Evolutionary conservation across 2,329 filamentous ascomycete species (phyloP).

Genomic region (Tympanopsis confertula): DNA sequence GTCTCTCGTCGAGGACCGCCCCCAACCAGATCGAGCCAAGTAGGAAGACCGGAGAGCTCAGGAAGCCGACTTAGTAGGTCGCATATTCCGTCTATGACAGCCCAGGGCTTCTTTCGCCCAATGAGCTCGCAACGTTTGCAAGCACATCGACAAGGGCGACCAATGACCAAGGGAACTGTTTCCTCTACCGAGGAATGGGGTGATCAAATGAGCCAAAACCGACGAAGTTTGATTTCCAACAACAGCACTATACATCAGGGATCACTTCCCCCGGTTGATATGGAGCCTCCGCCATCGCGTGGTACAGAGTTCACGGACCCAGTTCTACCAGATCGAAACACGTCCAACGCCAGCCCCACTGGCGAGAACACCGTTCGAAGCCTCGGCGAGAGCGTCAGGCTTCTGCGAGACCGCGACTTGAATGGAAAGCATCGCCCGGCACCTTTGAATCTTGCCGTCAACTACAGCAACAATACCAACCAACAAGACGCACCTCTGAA

Average conservation of each 20-base stretch:
- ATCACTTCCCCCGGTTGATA: slow-evolving; percentile 31
- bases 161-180: slow-evolving; percentile 33
- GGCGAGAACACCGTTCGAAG: slow-evolving; percentile 47
- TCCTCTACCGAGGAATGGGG: slow-evolving; percentile 25
- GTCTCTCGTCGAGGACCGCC: slow-evolving; percentile 13
- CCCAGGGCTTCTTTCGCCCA: slow-evolving; percentile 84
- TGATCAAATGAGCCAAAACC: slow-evolving; percentile 41
- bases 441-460: not conserved
- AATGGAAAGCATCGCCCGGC: slow-evolving; percentile 4
- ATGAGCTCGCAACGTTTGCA: slow-evolving; percentile 95
- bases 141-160: slow-evolving; percentile 62
- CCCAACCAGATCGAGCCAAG: slow-evolving; percentile 24
- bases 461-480: slow-evolving; percentile 3
- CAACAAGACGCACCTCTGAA: no score
- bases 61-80: slow-evolving; percentile 12
- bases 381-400: slow-evolving; percentile 66
- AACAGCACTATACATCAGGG: slow-evolving; percentile 17
- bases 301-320: slow-evolving; percentile 73
- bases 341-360: slow-evolving; percentile 62
- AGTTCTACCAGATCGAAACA: slow-evolving; percentile 58
- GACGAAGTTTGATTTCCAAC: slow-evolving; percentile 30
- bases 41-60: slow-evolving; percentile 36
- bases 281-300: slow-evolving; percentile 56
- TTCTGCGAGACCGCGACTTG: slow-evolving; percentile 47
- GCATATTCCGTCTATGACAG: slow-evolving; percentile 49